Evolutionary conservation across 116 monocot genomes (phyloP), one percentile per base, ranked within the genome.

Genomic region (Dioscorea cayenensis): DNA sequence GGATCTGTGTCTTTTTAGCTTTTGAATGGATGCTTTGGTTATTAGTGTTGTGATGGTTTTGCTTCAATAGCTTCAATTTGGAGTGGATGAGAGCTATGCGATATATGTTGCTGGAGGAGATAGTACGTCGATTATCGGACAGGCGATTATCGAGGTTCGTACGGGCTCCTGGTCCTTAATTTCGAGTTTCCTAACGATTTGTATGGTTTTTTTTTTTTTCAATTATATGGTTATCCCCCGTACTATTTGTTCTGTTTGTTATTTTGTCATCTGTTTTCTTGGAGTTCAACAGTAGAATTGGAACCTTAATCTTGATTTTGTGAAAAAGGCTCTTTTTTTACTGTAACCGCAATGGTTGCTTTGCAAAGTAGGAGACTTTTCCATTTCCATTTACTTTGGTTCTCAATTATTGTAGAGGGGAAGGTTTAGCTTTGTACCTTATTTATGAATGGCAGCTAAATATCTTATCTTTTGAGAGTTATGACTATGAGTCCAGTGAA

Each of bases 81-180:
- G 99, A 0, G 94, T 91, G 80, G 91, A 99, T 50, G 99, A 99
- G 82, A 94, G 85, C 49, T 99, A 99, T 64, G 65, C n/a, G 17
- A 69, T 99, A 50, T 87, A 77, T 69, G 76, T 99, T 14, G 80
- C 67, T 28, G 61, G 62, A 25, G 66, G 63, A 64, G 75, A 70
- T 48, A 71, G 69, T 49, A 37, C 48, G 65, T 87, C 91, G 4
- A 85, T 99, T 27, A 76, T 99, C 20, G 60, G 62, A 14, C 91
- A 78, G 69, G 87, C 79, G 36, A 86, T 70, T 16, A 94, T 99
- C 22, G 85, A 89, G 94, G 99, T 99, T 80, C 19, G 43, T 10
- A 17, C 51, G 35, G 60, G 20, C 28, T 68, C 1, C 13, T 51
- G 2, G 27, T 51, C 51, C 28, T 17, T 0, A 67, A 11, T 68